Percentiles rank a stretch among this genome's conserved stretches.
Conservation (phyloP, 116 monocot species). For the Trichopus zeylanicus region DNA sequence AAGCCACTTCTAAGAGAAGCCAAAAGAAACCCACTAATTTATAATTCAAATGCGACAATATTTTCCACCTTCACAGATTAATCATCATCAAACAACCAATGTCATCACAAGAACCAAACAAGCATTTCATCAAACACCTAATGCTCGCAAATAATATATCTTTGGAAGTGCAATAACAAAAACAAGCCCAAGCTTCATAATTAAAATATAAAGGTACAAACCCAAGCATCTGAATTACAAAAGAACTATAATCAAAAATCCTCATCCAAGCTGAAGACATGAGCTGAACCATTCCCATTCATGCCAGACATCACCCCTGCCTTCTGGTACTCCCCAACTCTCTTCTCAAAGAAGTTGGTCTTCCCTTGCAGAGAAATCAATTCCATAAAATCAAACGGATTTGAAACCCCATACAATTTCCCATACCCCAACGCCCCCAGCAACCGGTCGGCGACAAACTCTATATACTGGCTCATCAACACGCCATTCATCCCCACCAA, state of each 20-base stretch:
- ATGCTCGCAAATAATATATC: no score
- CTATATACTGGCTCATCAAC: conserved; percentile 82
- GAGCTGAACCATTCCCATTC: conserved; percentile 14
- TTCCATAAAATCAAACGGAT: conserved; percentile 97
- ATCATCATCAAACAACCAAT: no score
- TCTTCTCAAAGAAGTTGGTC: conserved; percentile 93
- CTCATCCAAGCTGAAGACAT: conserved; percentile 59
- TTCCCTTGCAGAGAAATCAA: conserved; percentile 83
- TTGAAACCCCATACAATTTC: conserved; percentile 47
- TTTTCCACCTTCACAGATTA: no score
- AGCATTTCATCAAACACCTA: no score
- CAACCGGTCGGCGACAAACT: conserved; percentile 76
- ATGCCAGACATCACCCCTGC: conserved; percentile 74
- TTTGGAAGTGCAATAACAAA: no score
- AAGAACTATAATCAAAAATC: conserved; percentile 39
- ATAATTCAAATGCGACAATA: no score
- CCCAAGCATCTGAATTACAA: no score
- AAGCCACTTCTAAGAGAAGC: no score
- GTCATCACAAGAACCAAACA: no score
- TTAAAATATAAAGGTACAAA: no score
- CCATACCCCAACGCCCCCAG: conserved; percentile 43
- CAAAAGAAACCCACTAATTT: no score
- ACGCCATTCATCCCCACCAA: conserved; percentile 83
- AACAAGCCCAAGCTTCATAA: no score
- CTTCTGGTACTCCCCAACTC: conserved; percentile 93